These are phyloP conservation scores for Pouteria campechiana DNA, from an alignment of 179 eudicot species.

Conservation along the genomic window DNA sequence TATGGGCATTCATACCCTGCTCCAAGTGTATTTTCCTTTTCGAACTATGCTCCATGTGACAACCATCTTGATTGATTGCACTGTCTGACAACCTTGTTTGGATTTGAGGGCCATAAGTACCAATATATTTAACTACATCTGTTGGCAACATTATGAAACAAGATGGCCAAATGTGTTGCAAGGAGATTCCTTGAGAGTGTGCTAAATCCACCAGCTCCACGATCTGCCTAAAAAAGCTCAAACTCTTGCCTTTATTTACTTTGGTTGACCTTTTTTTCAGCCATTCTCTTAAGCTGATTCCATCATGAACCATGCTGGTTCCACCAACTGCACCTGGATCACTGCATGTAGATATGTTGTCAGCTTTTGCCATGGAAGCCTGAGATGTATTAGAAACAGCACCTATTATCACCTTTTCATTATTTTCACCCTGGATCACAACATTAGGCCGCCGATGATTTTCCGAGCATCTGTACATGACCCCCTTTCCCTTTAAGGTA, in stretches of 20 bases:
- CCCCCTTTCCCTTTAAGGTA: conserved; percentile 71
- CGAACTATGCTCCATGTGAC: conserved; percentile 10
- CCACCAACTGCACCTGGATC: conserved; percentile 8
- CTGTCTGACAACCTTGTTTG: conserved; percentile 15
- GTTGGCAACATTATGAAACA: conserved; percentile 53
- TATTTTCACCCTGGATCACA: conserved; percentile 14
- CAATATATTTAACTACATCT: conserved; percentile 43
- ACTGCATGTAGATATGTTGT: conserved; percentile 7
- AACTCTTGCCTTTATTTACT: conserved; percentile 35
- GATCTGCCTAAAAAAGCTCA: conserved; percentile 53
- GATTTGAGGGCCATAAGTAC: conserved; percentile 41
- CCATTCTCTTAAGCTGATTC: conserved; percentile 76
- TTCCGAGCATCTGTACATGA: conserved; percentile 40
- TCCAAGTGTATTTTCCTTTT: conserved; percentile 46
- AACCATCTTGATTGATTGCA: conserved; percentile 16
- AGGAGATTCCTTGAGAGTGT: conserved; percentile 59
- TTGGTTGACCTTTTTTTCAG: conserved; percentile 34
- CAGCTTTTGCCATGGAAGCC: conserved; percentile 9
- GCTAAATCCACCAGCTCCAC: conserved; percentile 51
- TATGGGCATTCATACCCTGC: conserved; percentile 17
- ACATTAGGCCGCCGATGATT: conserved; percentile 17
- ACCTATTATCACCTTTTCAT: conserved; percentile 12
- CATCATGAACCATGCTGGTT: conserved; percentile 16
- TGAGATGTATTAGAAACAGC: conserved; percentile 18
- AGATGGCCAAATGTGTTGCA: conserved; percentile 70